Conservation (phyloP, 192 early-diverging fungal species). For the Ambispora gerdemannii region DNA sequence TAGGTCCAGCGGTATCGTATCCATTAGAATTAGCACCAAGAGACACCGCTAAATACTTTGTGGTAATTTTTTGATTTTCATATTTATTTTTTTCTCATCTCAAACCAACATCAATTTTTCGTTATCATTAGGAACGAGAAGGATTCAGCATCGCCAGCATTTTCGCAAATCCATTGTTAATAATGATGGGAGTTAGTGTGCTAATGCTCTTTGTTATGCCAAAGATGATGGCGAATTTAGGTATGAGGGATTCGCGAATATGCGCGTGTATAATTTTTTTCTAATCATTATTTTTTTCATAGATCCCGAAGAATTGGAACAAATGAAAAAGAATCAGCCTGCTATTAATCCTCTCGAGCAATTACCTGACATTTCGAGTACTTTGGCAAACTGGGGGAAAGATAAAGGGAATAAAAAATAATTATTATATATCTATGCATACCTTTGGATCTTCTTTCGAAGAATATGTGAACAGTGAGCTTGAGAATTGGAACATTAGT, state of each 20-base stretch:
- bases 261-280: not conserved
- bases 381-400: not conserved
- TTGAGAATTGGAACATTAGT: no score
- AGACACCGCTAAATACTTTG: conserved; percentile 45
- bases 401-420: not conserved
- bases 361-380: not conserved
- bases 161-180: conserved; percentile 58
- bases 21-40: conserved; percentile 47
- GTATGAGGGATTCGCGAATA: conserved; percentile 25
- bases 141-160: conserved; percentile 50
- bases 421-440: not conserved
- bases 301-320: not conserved
- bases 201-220: conserved; percentile 55
- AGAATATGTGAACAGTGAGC: no score
- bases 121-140: conserved; percentile 44
- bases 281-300: not conserved
- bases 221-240: conserved; percentile 52
- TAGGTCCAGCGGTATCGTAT: conserved; percentile 40
- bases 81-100: not conserved
- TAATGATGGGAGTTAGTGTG: conserved; percentile 57
- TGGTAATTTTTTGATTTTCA: conserved; percentile 35
- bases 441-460: not conserved
- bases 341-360: not conserved
- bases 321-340: not conserved
- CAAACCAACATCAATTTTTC: not conserved